Percentiles rank a stretch among this genome's conserved stretches.
Conservation (phyloP, 495 filamentous ascomycete genomes). For the Hypoxylon fuscum region DNA sequence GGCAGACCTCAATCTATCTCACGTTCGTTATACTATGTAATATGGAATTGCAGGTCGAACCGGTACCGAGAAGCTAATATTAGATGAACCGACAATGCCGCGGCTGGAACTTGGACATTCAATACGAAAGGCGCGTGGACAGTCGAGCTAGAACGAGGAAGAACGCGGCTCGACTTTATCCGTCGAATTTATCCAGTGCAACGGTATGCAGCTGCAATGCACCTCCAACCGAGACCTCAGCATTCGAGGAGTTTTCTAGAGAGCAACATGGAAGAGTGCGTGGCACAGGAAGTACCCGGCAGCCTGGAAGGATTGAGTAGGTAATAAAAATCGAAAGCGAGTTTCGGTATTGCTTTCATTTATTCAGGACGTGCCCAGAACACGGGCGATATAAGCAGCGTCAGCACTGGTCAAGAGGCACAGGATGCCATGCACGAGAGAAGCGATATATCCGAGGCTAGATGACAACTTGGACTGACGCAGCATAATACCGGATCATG, state of each 20-base stretch:
- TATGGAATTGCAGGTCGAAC: slow-evolving; percentile 5
- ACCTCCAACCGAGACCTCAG: slow-evolving; percentile 24
- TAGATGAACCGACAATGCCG: slow-evolving; percentile 25
- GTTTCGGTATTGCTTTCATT: slow-evolving; percentile 35
- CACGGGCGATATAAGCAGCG: slow-evolving; percentile 17
- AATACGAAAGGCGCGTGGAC: slow-evolving; percentile 32
- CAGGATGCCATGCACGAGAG: slow-evolving; percentile 4
- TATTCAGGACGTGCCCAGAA: slow-evolving; percentile 17
- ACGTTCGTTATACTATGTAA: neutral
- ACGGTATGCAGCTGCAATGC: slow-evolving; percentile 37
- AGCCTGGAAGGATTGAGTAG: slow-evolving; percentile 40
- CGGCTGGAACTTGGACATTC: slow-evolving; percentile 7
- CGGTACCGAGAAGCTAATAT: slow-evolving; percentile 31
- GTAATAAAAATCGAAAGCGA: slow-evolving; percentile 16
- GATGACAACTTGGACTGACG: neutral
- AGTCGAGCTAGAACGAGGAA: slow-evolving; percentile 32
- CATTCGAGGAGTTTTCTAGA: slow-evolving; percentile 17
- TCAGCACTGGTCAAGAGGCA: slow-evolving; percentile 8
- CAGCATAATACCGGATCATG: neutral
- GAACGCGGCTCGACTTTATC: slow-evolving; percentile 29
- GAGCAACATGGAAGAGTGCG: slow-evolving; percentile 8
- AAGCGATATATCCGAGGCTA: slow-evolving; percentile 5
- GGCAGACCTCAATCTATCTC: slow-evolving; percentile 25
- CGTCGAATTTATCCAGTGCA: slow-evolving; percentile 39
- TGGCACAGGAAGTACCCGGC: slow-evolving; percentile 28